Evolutionary conservation across 495 filamentous ascomycete genomes (phyloP), one percentile per base, ranked within the genome.

Genomic region (Hyphodiscus hymeniophilus): DNA sequence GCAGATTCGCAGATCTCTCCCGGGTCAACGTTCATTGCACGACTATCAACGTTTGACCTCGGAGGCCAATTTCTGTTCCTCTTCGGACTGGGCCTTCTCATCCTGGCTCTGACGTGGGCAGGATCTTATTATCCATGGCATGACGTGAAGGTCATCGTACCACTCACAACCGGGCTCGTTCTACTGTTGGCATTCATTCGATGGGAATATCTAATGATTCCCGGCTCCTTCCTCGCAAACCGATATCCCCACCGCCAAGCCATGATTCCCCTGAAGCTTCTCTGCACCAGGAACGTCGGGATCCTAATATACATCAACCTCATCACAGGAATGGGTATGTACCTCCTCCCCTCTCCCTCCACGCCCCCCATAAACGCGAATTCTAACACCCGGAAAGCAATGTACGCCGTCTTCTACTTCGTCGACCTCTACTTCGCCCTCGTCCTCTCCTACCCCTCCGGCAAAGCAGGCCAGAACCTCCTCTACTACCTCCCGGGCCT

Each of bases 361-460:
- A n/a, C n/a, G n/a, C n/a, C 16, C 22, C 24, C 3, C 13, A 28
- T 22, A 7, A 40, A 22, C 30, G 49, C 28, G 52, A 46, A 36
- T 13, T 1, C 35, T 48, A 30, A 42, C 34, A 44, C 21, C 32
- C 4, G 10, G 54, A 21, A 2, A 51, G 59, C 63, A 15, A 63
- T 72, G 55, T 73, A 69, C 53, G 65, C 68, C 11, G 68, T 80
- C 22, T 75, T 80, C 57, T 83, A 83, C 57, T 82, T 78, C 51
- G 71, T 80, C 54, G 69, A 70, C 26, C 59, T 80, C 10, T 83
- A 80, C 60, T 81, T 79, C 55, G 64, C 71, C 2, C 54, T 80
- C 7, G 77, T 79, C 1, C 58, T 71, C 55, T 65, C 61, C 20
- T 69, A 69, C 38, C 46, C 45, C 11, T 58, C 77, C 8, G 65